Conservation (phyloP, 129 eudicot genomes). For the Flaveria trinervia region DNA sequence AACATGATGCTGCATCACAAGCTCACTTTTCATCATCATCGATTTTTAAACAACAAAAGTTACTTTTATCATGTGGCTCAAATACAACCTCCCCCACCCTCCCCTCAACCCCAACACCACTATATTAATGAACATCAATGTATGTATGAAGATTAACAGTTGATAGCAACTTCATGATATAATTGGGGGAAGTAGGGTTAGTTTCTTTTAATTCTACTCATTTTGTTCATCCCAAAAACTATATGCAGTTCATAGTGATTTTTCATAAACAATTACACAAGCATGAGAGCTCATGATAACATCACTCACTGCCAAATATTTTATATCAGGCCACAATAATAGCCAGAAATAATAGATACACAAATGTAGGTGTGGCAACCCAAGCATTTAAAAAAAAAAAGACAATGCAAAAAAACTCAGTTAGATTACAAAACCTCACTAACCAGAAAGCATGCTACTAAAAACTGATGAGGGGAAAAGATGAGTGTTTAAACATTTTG, state of each 20-base stretch:
- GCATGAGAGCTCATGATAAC: not conserved
- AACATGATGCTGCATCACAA: not conserved
- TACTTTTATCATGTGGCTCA: not conserved
- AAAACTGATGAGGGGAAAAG: not conserved
- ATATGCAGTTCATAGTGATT: not conserved
- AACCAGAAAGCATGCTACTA: conserved; percentile 4
- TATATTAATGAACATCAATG: not conserved
- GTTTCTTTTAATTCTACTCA: not conserved
- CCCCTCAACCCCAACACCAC: not conserved
- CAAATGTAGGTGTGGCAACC: not conserved
- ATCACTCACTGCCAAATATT: not conserved
- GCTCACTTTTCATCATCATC: not conserved
- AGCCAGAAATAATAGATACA: not conserved
- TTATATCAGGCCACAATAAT: not conserved
- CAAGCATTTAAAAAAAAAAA: not conserved
- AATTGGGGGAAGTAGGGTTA: not conserved
- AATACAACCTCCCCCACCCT: not conserved
- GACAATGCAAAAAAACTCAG: not conserved
- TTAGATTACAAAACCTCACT: not conserved
- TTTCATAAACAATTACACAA: not conserved
- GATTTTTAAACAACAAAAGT: not conserved
- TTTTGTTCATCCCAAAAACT: not conserved
- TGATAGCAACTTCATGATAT: not conserved
- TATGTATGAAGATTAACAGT: not conserved
- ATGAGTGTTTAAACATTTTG: not conserved